Evolutionary conservation across 2,329 filamentous ascomycete genomes (phyloP), one percentile per base, ranked within the genome.

Genomic region (Sclerotiophoma versabilis): DNA sequence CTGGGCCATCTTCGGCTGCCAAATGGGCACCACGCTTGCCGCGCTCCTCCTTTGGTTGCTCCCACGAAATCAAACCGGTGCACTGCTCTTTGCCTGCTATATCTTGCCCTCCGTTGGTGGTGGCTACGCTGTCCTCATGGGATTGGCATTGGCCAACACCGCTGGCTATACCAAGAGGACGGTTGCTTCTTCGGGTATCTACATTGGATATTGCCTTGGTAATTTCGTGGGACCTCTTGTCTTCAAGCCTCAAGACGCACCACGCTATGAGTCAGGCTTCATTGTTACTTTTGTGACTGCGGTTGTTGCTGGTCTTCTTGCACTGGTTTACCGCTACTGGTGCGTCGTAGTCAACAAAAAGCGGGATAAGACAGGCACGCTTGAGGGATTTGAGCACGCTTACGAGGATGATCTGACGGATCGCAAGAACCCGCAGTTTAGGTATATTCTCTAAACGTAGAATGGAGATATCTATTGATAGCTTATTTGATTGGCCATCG

Each of bases 371-470:
- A 60, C 73, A 2, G 78, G 78, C 7, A 73, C 71, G 12, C 48
- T 72, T 6, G 80, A 83, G 62, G 79, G 73, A 1, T 83, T 78
- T 42, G 81, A 83, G 50, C 76, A 83, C 63, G 81, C 81, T 1
- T 83, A 80, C 49, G 79, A 83, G 46, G 80, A 83, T 62, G 79
- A 82, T 58, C 66, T 81, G 32, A 82, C 79, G 6, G 80, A 83
- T 57, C 48, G 42, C 32, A 57, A 63, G 49, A 64, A 62, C 34
- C 61, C 61, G 11, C 61, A 64, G 29, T 62, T 64, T 30, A 53
- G 61, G 11, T 64, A 64, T 20, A 60, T 58, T 9, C 43, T 64
- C 25, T 62, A 54, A 37, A 20, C 30, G 19, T 11, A 19, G 9
- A 37, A 9, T n/a, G 20, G n/a, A 25, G 8, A 37, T 17, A 8